phyloP scores from a whole-genome alignment of 768 basidiomycete genomes.

The Mycena polygramma region DNA sequence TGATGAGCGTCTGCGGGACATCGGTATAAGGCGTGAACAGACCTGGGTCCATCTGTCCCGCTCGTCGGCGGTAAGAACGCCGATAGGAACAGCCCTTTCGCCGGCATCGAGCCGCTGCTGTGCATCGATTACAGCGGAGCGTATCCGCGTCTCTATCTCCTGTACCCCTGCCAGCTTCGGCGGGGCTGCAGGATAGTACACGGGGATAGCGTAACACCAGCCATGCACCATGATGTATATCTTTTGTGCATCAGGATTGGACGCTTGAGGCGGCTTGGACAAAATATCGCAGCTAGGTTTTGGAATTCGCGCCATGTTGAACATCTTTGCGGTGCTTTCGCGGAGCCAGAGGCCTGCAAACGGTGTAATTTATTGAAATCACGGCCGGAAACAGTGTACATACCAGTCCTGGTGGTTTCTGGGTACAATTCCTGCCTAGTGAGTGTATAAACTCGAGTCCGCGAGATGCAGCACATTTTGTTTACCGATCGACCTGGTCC shows the following conservation, averaged over 20 bases:
- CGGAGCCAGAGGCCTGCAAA: conserved; percentile 73
- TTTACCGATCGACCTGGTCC: conserved; percentile 72
- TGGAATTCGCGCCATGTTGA: conserved; percentile 85
- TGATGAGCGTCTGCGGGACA: conserved; percentile 8
- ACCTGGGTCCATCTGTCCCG: conserved; percentile 88
- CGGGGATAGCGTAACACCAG: conserved; percentile 84
- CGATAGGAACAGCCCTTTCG: conserved; percentile 72
- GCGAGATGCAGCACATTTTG: conserved; percentile 30
- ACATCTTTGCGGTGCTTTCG: conserved; percentile 70
- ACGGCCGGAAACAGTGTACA: conserved; percentile 17
- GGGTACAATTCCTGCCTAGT: conserved; percentile 77
- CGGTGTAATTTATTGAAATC: background rate
- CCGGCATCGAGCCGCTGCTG: conserved; percentile 60
- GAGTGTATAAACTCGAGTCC: conserved; percentile 12
- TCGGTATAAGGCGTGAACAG: background rate
- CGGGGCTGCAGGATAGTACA: conserved; percentile 58
- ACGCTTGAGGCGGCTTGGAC: conserved; percentile 59
- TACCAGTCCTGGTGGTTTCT: conserved; percentile 80
- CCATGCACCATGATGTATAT: conserved; percentile 81
- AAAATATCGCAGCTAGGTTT: conserved; percentile 73
- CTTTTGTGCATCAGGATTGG: conserved; percentile 64
- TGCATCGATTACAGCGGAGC: conserved; percentile 69
- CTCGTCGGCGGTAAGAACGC: conserved; percentile 82
- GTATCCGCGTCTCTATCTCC: conserved; percentile 60
- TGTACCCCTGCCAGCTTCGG: conserved; percentile 50